A percentile compares a stretch with the other conserved stretches of the same genome.
phyloP scores from a whole-genome alignment of 2,329 filamentous ascomycete genomes.

The Cladosporium sp. region DNA sequence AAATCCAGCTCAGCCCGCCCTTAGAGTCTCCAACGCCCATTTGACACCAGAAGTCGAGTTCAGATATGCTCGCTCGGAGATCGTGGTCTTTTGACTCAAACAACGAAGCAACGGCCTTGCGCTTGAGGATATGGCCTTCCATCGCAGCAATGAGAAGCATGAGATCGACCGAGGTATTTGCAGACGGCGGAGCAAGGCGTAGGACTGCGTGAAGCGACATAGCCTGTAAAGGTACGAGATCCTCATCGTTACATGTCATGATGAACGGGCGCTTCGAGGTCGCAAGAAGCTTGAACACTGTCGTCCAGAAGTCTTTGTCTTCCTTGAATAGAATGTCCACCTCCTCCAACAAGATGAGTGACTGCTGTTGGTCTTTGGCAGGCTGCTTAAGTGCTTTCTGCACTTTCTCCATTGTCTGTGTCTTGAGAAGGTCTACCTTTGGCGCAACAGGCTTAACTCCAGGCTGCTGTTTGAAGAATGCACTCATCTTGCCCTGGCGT shows the following conservation, averaged over 20 bases:
- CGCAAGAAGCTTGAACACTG: constrained; percentile 69
- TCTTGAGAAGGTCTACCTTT: constrained; percentile 22
- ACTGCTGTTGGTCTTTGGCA: constrained; percentile 70
- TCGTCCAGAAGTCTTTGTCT: constrained; percentile 91
- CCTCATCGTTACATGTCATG: constrained; percentile 92
- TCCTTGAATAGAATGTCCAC: constrained; percentile 92
- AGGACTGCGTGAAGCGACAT: constrained; percentile 84
- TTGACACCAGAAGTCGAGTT: constrained; percentile 96
- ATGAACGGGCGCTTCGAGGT: constrained; percentile 90
- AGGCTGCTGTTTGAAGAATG: constrained; percentile 67
- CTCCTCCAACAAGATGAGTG: constrained; percentile 89
- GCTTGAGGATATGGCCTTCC: constrained; percentile 76
- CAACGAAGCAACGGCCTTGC: constrained; percentile 63
- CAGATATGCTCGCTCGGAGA: constrained; percentile 73
- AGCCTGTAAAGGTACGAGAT: constrained; percentile 67
- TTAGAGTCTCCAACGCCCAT: constrained; percentile 87
- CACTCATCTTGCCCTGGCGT: constrained; percentile 73
- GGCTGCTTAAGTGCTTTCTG: constrained; percentile 34
- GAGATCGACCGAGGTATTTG: constrained; percentile 70
- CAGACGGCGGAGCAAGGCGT: constrained; percentile 64
- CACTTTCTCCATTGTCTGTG: constrained; percentile 22
- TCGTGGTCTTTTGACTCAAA: constrained; percentile 68
- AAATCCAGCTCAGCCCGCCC: constrained; percentile 87
- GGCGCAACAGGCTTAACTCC: constrained; percentile 23
- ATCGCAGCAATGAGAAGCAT: constrained; percentile 77